Evolutionary conservation across 1,284 basidiomycete species (phyloP).

Genomic region (Chondrostereum purpureum): DNA sequence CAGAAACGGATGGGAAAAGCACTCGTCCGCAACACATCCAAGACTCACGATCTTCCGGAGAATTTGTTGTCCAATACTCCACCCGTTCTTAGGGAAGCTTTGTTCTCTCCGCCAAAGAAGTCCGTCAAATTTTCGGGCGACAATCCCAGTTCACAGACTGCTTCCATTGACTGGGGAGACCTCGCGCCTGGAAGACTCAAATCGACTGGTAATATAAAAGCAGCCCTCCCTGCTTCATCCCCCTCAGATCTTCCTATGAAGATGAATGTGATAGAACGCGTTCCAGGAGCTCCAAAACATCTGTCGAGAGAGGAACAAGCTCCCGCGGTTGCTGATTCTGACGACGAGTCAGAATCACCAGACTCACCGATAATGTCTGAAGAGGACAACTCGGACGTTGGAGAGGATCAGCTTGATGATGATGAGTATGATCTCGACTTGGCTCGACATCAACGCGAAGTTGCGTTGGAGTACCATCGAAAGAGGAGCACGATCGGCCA

Average conservation of each 20-base stretch:
- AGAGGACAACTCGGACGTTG: slow-evolving; percentile 15
- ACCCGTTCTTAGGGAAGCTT: too few species aligned
- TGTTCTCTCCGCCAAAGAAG: slow-evolving; percentile 38
- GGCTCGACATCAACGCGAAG: slow-evolving; percentile 63
- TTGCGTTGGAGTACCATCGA: slow-evolving; percentile 64
- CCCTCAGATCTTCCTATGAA: slow-evolving; percentile 50
- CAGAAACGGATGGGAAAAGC: slow-evolving; percentile 75
- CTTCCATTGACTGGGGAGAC: slow-evolving; percentile 44
- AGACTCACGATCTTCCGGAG: slow-evolving; percentile 34
- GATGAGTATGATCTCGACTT: slow-evolving; percentile 51
- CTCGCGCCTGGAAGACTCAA: slow-evolving; percentile 44
- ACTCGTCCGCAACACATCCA: slow-evolving; percentile 41
- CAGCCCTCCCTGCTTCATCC: slow-evolving; percentile 29
- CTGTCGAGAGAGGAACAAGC: background rate
- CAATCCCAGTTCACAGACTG: slow-evolving; percentile 12
- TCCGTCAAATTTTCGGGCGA: slow-evolving; percentile 56
- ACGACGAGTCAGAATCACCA: slow-evolving; percentile 34
- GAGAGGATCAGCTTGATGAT: slow-evolving; percentile 17
- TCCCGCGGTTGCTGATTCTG: slow-evolving; percentile 34
- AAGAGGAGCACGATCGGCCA: slow-evolving; percentile 51
- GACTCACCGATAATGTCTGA: slow-evolving; percentile 12
- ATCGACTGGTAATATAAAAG: slow-evolving; percentile 26
- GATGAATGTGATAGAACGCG: slow-evolving; percentile 60
- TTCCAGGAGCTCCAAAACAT: slow-evolving; percentile 21
- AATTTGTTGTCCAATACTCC: too few species aligned